Evolutionary conservation across 345 rosid genomes (phyloP).

Genomic region (Eucalyptus decipiens): DNA sequence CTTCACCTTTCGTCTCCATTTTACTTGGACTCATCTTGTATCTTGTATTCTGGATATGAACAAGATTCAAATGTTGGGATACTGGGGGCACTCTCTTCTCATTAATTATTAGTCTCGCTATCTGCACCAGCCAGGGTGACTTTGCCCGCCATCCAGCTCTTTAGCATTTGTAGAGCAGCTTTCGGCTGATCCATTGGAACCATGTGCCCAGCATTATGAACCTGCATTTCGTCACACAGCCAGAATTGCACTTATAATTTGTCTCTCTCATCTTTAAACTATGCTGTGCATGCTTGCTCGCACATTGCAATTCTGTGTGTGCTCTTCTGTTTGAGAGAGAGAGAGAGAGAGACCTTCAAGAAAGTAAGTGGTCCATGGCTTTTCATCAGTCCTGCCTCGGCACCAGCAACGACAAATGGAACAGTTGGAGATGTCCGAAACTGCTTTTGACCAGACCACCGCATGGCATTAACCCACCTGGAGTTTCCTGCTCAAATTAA

Average conservation of each 20-base stretch:
- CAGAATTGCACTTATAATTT: neutral
- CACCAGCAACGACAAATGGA: conserved; percentile 44
- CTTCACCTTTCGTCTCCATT: neutral
- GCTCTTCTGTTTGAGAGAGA: no score
- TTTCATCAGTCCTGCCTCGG: conserved; percentile 53
- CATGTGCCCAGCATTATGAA: conserved; percentile 77
- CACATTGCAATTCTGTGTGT: neutral
- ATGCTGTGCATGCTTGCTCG: neutral
- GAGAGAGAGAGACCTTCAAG: conserved; percentile 38
- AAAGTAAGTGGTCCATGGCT: conserved; percentile 64
- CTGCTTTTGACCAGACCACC: conserved; percentile 58
- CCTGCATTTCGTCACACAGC: conserved; percentile 19
- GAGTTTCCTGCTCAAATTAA: conserved; percentile 46
- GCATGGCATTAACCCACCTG: conserved; percentile 72
- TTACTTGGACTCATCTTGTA: neutral
- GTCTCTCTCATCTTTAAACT: neutral
- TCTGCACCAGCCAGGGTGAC: neutral
- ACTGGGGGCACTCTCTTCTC: neutral
- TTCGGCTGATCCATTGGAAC: conserved; percentile 99
- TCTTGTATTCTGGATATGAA: neutral
- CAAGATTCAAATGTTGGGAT: neutral
- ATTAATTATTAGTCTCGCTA: neutral
- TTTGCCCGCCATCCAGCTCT: conserved; percentile 76
- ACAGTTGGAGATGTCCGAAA: conserved; percentile 36
- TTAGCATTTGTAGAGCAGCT: conserved; percentile 66